Evolutionary conservation across 2,329 filamentous ascomycete species (phyloP), one percentile per base, ranked within the genome.

Genomic region (Setomelanomma holmii): DNA sequence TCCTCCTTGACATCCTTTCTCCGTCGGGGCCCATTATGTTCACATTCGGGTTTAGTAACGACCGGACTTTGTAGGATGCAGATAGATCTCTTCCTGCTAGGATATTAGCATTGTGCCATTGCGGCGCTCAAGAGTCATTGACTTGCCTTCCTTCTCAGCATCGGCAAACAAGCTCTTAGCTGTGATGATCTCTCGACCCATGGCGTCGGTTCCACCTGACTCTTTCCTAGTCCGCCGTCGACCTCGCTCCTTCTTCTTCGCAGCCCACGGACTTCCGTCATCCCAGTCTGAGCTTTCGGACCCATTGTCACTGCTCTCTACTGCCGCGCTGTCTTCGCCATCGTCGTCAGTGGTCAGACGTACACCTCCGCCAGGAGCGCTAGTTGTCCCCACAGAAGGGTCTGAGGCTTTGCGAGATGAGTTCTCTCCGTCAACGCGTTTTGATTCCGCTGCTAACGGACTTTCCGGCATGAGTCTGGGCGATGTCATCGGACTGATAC

Each of bases 141-240:
- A 61, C 89, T 68, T 80, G 90, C 91, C 84, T 71, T 93, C 90
- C 80, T 91, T 88, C 69, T 93, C 88, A 1, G 88, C 87, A 5
- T 89, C 89, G 34, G 88, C 89, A 46, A 93, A 76, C 49, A 92
- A 73, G 64, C 87, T 91, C 68, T 80, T 77, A 1, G 82, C 78
- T 62, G 79, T 79, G 52, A 56, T 74, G 68, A 58, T 74, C 57
- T 64, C 77, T 47, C 55, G 50, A 6, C 67, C 68, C 61, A 68
- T 62, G 61, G 72, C 69, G 51, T 66, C 69, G 62, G 74, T 76
- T 57, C 67, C 58, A 19, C 61, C 68, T 45, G 64, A 67, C 14
- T 67, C 63, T 23, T 64, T 64, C 53, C 74, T 67, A 39, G 68
- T 75, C 39, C 73, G 72, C 59, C 71, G 67, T 54, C 75, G 58